Percentiles rank a stretch among this genome's conserved stretches.
Conservation (phyloP, 2,329 filamentous ascomycete genomes). For the Venturia carpophila region DNA sequence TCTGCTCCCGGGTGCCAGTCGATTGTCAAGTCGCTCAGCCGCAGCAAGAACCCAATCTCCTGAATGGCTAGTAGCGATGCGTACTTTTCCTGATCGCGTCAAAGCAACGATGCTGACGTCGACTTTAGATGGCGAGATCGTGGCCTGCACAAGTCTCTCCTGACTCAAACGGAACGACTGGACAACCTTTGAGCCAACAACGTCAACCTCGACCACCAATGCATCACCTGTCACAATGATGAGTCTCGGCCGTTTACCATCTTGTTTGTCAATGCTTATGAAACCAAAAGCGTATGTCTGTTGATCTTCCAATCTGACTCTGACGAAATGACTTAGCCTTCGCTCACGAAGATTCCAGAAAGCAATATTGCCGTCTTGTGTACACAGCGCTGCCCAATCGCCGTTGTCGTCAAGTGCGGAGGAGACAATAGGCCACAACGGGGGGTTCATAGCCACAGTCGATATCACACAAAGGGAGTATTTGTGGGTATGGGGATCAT, state of each 20-base stretch:
- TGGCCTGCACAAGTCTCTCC: slow-evolving; percentile 29
- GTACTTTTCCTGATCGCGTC: slow-evolving; percentile 29
- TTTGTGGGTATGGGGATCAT: slow-evolving; percentile 24
- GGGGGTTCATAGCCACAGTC: slow-evolving; percentile 30
- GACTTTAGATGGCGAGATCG: slow-evolving; percentile 28
- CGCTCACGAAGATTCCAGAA: slow-evolving; percentile 56
- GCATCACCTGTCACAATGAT: slow-evolving; percentile 59
- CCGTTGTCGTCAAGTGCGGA: slow-evolving; percentile 58
- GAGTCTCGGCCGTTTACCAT: slow-evolving; percentile 36
- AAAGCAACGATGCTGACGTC: slow-evolving; percentile 29
- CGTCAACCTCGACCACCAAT: slow-evolving; percentile 50
- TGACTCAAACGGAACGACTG: slow-evolving; percentile 27
- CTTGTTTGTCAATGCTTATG: slow-evolving; percentile 31
- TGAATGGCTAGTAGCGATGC: slow-evolving; percentile 23
- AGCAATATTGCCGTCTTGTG: slow-evolving; percentile 48
- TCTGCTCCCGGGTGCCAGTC: slow-evolving; percentile 25
- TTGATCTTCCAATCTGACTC: neutral
- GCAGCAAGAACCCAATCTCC: neutral
- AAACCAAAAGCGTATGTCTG: slow-evolving; percentile 57
- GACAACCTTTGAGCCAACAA: slow-evolving; percentile 22
- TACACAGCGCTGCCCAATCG: slow-evolving; percentile 59
- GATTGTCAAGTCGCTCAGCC: neutral
- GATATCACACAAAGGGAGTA: slow-evolving; percentile 28
- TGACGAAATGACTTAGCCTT: slow-evolving; percentile 30
- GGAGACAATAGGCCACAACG: slow-evolving; percentile 44